Base-by-base conservation (phyloP, 371 early-diverging fungal species). In the Rhizopus sp. region DNA sequence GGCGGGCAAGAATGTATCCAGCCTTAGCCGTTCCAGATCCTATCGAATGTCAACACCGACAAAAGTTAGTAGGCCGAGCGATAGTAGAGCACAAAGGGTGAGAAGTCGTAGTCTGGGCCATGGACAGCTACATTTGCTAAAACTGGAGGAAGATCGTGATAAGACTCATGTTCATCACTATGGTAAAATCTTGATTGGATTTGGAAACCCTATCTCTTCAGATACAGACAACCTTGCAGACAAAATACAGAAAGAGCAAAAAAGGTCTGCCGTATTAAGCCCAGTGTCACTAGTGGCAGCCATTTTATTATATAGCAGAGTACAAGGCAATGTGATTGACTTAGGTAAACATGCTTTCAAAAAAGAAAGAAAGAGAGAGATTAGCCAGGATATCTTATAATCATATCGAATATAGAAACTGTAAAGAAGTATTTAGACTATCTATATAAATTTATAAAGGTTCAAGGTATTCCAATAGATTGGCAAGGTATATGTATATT, bases 261-360 rank as follows among this genome's bases (percentile, higher is more conserved):
- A 65, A 5, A 34, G 59, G 17, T 50, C 62, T 1, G 45, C 50
- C 5, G 39, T 62, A 23, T 45, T 65, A 6, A 69, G 66, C 4
- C 66, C 69, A 5, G 51, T 69, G 13, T 59, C 66, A 7, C 35
- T 71, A 1, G 63, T 71, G 0, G 64, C 72, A 10, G 62, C 68
- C 15, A 71, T 68, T 46, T 44, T 71, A 37, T 17, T 71, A 8
- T 53, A 62, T 33, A 67, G 68, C 34, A 50, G 72, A 41, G 45
- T 56, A 3, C 50, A 49, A 35, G 65, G 68, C 1, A 63, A 63
- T 23, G 53, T 48, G 1, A 62, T 71, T 40, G 55, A 58, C 39
- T 48, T 71, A 34, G 64, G 64, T 64, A 59, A 51, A 17, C 23
- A 29, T 23, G 23, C 23, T 23, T 23, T 23, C 23, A 23, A 23